Conservation (phyloP, 2,329 filamentous ascomycete genomes). For the Colletotrichum sp. region DNA sequence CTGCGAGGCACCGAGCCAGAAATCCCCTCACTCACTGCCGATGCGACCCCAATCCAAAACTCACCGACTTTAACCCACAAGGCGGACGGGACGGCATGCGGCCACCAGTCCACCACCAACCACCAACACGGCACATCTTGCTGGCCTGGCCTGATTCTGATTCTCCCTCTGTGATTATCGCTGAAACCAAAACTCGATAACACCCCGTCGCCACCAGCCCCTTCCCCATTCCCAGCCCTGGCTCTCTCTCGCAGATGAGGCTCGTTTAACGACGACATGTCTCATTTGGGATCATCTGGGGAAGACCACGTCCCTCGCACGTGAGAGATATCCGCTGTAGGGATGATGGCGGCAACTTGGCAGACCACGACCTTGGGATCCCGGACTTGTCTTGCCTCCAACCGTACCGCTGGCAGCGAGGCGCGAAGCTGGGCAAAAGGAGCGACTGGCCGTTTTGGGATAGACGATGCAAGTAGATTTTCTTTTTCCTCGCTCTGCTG, state of each 20-base stretch:
- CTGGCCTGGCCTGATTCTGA: not conserved
- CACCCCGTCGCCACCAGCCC: not conserved
- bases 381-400: not conserved
- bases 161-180: not conserved
- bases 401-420: not conserved
- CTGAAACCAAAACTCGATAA: slow-evolving; percentile 1
- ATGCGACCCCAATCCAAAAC: slow-evolving; percentile 15
- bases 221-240: not conserved
- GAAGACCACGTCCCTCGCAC: slow-evolving; percentile 17
- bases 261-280: slow-evolving; percentile 11
- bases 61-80: slow-evolving; percentile 18
- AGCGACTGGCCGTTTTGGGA: not conserved
- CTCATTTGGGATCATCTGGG: slow-evolving; percentile 14
- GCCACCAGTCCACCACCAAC: not conserved
- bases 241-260: slow-evolving; percentile 7
- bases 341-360: slow-evolving; percentile 10
- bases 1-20: not conserved
- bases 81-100: not conserved
- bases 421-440: not conserved
- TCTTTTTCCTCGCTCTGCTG: not conserved
- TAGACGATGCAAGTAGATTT: not conserved
- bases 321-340: slow-evolving; percentile 9
- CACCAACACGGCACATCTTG: not conserved
- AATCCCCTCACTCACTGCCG: slow-evolving; percentile 1
- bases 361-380: not conserved